Base-by-base conservation (phyloP, 1,284 basidiomycete species). In the Mrakiaceae sp. region DNA sequence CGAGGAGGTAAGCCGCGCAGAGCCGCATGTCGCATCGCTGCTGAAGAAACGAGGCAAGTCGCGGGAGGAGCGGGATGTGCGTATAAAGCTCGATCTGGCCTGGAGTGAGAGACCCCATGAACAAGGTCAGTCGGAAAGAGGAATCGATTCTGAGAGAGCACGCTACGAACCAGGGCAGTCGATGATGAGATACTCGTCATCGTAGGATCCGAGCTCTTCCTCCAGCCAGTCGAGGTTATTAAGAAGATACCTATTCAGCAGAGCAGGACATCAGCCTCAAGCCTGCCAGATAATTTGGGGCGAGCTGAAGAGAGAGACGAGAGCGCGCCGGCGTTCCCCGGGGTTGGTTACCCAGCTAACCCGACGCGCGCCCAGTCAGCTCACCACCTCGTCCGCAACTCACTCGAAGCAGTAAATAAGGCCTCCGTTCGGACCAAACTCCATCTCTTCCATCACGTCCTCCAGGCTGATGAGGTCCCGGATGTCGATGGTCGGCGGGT, bases 171-270 rank as follows among this genome's bases (percentile, higher is more conserved):
- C 94, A 68, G 96, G 96, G 73, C 96, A 98, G 79, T 99, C 96
- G 69, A 99, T 87, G 70, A 99, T 87, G 57, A 99, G 83, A 78
- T 98, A 99, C 78, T 99, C 96, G 72, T 97, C 90, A 55, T 97
- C 93, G 75, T 85, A 98, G 11, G 87, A 85, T 9, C 93, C 94
- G 2, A 99, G 81, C 73, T 97, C 90, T 74, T 98, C 95, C 71
- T 97, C 91, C n/a, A 98, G 80, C 96, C 96, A 99, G 76, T 98
- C 96, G 77, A 98, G 87, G 73, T 99, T 97, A 73, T 98, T 84
- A 68, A 98, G 78, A 62, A 99, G 81, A 78, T 98, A 98, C 76
- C 94, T 97, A 71, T 12, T 16, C 44, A 52, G 42, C 53, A 47
- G 55, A 57, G 51, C 59, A 27, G 27, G 1, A 27, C 27, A 27